These are phyloP conservation scores for Phytopythium chamaehyphon DNA, from an alignment of 352 stramenopile species.

Conservation along the genomic window DNA sequence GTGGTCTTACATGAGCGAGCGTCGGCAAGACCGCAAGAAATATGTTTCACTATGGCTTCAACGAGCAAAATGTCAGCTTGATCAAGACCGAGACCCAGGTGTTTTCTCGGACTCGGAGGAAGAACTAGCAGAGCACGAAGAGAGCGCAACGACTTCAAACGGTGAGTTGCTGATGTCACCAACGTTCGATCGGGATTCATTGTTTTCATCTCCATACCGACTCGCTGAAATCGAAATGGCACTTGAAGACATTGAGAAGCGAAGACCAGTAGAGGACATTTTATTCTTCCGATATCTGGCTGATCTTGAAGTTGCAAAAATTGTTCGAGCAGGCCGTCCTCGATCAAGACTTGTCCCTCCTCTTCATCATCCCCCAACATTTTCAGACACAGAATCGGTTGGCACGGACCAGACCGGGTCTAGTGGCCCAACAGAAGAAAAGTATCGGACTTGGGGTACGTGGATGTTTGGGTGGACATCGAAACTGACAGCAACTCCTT, in stretches of 20 bases:
- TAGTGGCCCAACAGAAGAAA: slow-evolving; percentile 63
- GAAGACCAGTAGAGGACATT: slow-evolving; percentile 75
- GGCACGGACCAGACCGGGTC: slow-evolving; percentile 72
- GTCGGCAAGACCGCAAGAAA: slow-evolving; percentile 67
- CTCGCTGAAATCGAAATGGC: slow-evolving; percentile 22
- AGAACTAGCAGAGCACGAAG: slow-evolving; percentile 8
- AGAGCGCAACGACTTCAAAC: slow-evolving; percentile 3
- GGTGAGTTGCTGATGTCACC: slow-evolving; percentile 1
- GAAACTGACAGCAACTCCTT: slow-evolving; percentile 38
- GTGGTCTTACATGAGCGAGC: slow-evolving; percentile 81
- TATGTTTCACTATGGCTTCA: slow-evolving; percentile 72
- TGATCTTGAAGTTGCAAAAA: slow-evolving; percentile 44
- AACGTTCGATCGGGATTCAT: slow-evolving; percentile 10
- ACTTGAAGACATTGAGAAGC: slow-evolving; percentile 71
- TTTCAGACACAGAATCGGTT: slow-evolving; percentile 79
- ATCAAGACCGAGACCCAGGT: slow-evolving; percentile 2
- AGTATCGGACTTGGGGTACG: slow-evolving; percentile 74
- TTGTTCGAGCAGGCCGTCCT: slow-evolving; percentile 16
- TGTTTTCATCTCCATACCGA: background rate
- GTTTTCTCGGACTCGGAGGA: slow-evolving; percentile 52
- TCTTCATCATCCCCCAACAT: slow-evolving; percentile 39
- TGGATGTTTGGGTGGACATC: slow-evolving; percentile 88
- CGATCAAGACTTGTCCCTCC: slow-evolving; percentile 22
- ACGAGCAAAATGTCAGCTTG: slow-evolving; percentile 17
- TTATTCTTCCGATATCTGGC: slow-evolving; percentile 83